These are phyloP conservation scores for Ajuga chamaepitys DNA, from an alignment of 257 asterid genomes.

Conservation along the genomic window DNA sequence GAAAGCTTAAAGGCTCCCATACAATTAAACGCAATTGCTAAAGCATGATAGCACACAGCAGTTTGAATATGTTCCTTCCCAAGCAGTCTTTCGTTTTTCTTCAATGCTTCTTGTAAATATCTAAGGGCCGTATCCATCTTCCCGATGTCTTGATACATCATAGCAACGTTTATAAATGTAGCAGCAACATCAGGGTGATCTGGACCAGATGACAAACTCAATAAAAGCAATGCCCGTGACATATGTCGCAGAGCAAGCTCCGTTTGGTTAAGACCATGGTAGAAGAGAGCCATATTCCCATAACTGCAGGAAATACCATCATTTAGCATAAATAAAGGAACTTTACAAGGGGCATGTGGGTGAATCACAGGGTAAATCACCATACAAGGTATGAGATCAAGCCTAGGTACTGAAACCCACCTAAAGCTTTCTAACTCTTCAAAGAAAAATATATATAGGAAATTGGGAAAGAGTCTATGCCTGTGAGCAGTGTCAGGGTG, in stretches of 20 bases:
- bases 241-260: slow-evolving; percentile 92
- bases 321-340: slow-evolving; percentile 2
- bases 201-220: slow-evolving; percentile 82
- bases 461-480: slow-evolving; percentile 22
- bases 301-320: slow-evolving; percentile 46
- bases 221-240: slow-evolving; percentile 79
- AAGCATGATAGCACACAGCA: slow-evolving; percentile 97
- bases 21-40: slow-evolving; percentile 85
- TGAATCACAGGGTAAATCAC: too few relatives aligned
- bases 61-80: slow-evolving; percentile 97
- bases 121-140: slow-evolving; percentile 90
- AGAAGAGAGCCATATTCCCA: slow-evolving; percentile 96
- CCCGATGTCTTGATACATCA: slow-evolving; percentile 96
- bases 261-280: slow-evolving; percentile 93
- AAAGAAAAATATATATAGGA: background rate
- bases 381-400: too few relatives aligned
- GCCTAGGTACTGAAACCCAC: too few relatives aligned
- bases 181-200: slow-evolving; percentile 99
- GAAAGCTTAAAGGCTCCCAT: slow-evolving; percentile 94
- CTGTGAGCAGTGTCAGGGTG: slow-evolving; percentile 99
- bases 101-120: slow-evolving; percentile 89
- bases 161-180: slow-evolving; percentile 88
- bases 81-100: slow-evolving; percentile 71
- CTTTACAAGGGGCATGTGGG: background rate
- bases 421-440: background rate